Base-by-base conservation (phyloP, 352 stramenopile genomes). In the Globisporangium abappressorium region DNA sequence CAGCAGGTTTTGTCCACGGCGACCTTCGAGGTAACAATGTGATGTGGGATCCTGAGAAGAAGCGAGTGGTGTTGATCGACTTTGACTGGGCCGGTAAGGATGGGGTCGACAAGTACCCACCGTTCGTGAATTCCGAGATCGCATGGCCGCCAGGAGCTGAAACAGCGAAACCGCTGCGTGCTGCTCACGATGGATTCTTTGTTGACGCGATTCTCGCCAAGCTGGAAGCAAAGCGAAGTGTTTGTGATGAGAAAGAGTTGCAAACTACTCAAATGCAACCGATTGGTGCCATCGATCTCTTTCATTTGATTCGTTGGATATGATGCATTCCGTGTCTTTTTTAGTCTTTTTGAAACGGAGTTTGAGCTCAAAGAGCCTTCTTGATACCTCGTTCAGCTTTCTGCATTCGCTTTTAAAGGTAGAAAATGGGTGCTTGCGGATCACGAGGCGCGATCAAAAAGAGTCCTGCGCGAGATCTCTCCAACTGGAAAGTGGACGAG, bases 401-500 rank as follows among this genome's bases (percentile, higher is more conserved):
- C 8, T 41, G 43, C 20, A n/a, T 53, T 47, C 7, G 24, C 3
- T 15, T 15, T 14, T 18, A 57, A 15, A 54, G 26, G 18, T 20
- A 8, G 20, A 14, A 2, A 12, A 92, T 92, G 84, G 84, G 82
- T 9, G 76, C 64, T 5, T 90, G 81, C 46, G 71, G 72, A 8
- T 92, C 84, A 36, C 68, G 71, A 34, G 66, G 75, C 22, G 54
- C 56, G 54, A 30, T 65, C 57, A 2, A n/a, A 12, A 70, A 65
- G 49, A 18, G 34, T 8, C 58, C 65, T 36, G 43, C 62, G 22
- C 71, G 74, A 18, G 70, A 76, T 34, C 70, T 87, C 1, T 73
- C 72, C 33, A 75, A 76, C 4, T 91, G 82, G 84, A 80, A 85
- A 41, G 80, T 79, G 49, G 72, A 81, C 1, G 59, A 70, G 9